Evolutionary conservation across 2,329 filamentous ascomycete species (phyloP), one percentile per base, ranked within the genome.

Genomic region (Microsporum ferrugineum): DNA sequence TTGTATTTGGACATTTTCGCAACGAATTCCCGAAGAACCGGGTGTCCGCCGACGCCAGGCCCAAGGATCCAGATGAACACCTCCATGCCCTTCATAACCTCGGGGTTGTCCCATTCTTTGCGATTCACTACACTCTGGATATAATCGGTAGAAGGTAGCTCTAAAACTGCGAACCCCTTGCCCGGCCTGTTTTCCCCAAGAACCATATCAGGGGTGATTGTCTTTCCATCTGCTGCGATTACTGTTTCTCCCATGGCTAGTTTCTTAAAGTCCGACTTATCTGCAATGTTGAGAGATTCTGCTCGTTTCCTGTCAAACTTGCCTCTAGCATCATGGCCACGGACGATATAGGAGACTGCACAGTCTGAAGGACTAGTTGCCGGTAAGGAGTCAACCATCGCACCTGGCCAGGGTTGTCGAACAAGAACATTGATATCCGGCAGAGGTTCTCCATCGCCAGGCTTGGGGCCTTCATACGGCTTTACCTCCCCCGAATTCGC

Each of bases 121-220:
- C 89, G 82, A 39, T 78, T 76, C 49, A 95, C 68, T 59, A 96
- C 79, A 4, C 81, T 74, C 10, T 86, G 83, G 31, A 97, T 76
- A 68, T 94, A 91, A 5, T 84, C 82, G 0, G 71, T 64, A 12
- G 85, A 82, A 0, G 90, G 89, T 5, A 99, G 72, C 66, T 97
- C 91, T 45, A 95, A 78, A 5, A 99, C 79, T 6, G 88, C 87
- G 65, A 96, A 79, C 1, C 89, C 91, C 60, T 80, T 82, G 8
- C 91, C 91, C 4, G 82, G 79, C 60, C 84, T 80, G 2, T 80
- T 75, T 8, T 85, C 78, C 1, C 82, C 89, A 58, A 99, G 70
- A 0, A 97, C 91, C 86, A 95, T 94, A 0, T 94, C 88, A 0
- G 92, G 87, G 0, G 87, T 94, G 34, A 99, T 83, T 0, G 80